phyloP scores from a whole-genome alignment of 2,329 filamentous ascomycete species.

The Nigrospora sphaerica region DNA sequence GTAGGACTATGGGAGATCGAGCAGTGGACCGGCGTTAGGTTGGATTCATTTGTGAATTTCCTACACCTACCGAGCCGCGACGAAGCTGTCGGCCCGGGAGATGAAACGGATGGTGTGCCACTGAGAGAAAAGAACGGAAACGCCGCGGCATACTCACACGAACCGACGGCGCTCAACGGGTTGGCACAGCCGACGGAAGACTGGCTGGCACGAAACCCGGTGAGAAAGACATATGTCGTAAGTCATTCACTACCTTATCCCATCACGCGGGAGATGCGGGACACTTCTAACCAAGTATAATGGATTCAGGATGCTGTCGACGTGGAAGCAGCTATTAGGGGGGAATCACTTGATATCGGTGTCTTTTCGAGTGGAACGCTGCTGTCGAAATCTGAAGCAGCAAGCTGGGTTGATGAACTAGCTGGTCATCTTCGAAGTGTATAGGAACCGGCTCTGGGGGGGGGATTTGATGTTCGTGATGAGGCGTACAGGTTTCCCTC shows the following conservation, averaged over 20 bases:
- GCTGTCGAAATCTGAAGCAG: constrained; percentile 10
- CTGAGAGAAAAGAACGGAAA: constrained; percentile 2
- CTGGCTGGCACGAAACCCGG: constrained; percentile 9
- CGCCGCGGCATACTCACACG: neutral
- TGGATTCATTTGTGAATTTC: constrained; percentile 80
- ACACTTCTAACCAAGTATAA: neutral
- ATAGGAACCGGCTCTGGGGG: too few species aligned
- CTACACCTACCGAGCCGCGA: constrained; percentile 41
- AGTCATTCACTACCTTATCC: constrained; percentile 1
- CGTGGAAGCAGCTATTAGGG: constrained; percentile 16
- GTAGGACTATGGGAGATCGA: constrained; percentile 65
- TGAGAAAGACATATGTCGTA: constrained; percentile 12
- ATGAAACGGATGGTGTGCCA: constrained; percentile 5
- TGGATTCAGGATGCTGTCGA: constrained; percentile 18
- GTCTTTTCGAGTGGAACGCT: constrained; percentile 13
- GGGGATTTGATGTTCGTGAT: too few species aligned
- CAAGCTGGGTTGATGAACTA: constrained; percentile 10
- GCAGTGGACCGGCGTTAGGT: constrained; percentile 63
- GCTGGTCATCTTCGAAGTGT: neutral
- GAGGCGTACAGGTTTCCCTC: too few species aligned
- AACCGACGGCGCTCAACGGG: neutral
- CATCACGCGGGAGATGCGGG: neutral
- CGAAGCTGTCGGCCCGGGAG: neutral
- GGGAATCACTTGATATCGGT: constrained; percentile 17
- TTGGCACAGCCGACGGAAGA: constrained; percentile 6